Percentiles rank a stretch among this genome's conserved stretches.
These are phyloP conservation scores for Hymenochaete sp. DNA, from an alignment of 1,284 basidiomycete genomes.

Conservation along the genomic window DNA sequence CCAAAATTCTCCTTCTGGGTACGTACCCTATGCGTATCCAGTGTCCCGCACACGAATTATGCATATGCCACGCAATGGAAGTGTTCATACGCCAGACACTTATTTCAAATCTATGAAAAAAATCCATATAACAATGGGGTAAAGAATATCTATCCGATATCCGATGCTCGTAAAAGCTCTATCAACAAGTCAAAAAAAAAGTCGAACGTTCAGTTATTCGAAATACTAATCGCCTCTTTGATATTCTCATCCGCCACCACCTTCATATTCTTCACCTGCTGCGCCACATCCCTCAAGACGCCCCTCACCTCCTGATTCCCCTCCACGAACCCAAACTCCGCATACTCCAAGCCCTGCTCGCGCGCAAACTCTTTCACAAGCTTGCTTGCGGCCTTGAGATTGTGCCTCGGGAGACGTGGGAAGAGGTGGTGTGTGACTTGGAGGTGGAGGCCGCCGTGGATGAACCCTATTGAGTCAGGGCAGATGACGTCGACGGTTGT, in stretches of 20 bases:
- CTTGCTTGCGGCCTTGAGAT: slow-evolving; percentile 72
- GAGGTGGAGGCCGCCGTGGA: slow-evolving; percentile 91
- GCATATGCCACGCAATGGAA: slow-evolving; percentile 18
- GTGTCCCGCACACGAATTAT: no score
- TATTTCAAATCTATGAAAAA: no score
- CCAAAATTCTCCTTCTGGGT: no score
- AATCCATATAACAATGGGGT: no score
- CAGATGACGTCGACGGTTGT: slow-evolving; percentile 96
- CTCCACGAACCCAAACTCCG: slow-evolving; percentile 82
- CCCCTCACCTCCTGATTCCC: slow-evolving; percentile 76
- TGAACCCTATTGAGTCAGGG: slow-evolving; percentile 71
- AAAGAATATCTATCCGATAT: neutral
- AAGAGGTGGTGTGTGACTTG: slow-evolving; percentile 98
- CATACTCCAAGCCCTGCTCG: slow-evolving; percentile 79
- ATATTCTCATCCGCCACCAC: slow-evolving; percentile 64
- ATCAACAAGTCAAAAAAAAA: neutral
- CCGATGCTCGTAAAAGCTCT: neutral
- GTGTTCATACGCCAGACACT: slow-evolving; percentile 9
- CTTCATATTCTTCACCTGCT: slow-evolving; percentile 70
- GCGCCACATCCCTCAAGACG: slow-evolving; percentile 72
- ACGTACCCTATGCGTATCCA: no score
- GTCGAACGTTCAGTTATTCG: neutral
- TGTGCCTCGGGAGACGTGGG: slow-evolving; percentile 91
- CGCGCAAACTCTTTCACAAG: slow-evolving; percentile 82
- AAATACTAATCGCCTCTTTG: slow-evolving; percentile 44